These are phyloP conservation scores for Cystobasidium onofrii DNA, from an alignment of 768 basidiomycete species.

Conservation along the genomic window DNA sequence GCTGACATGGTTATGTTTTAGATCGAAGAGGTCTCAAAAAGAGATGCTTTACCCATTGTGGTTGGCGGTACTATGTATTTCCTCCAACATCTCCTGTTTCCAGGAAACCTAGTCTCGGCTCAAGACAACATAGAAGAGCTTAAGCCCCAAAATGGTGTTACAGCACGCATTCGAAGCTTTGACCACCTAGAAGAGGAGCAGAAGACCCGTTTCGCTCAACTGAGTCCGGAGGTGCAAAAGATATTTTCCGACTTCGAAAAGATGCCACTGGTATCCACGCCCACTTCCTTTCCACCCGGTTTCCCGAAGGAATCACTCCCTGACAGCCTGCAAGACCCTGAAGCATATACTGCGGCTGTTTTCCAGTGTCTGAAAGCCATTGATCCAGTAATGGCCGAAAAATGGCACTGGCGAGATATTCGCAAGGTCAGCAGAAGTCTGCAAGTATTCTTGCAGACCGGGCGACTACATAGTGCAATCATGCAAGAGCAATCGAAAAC, in stretches of 20 bases:
- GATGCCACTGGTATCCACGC: slow-evolving; percentile 36
- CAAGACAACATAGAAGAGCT: not conserved
- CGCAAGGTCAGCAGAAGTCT: slow-evolving; percentile 78
- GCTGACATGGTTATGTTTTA: slow-evolving; percentile 43
- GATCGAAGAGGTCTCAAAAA: slow-evolving; percentile 66
- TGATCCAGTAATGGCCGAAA: slow-evolving; percentile 63
- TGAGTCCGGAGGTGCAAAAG: slow-evolving; percentile 35
- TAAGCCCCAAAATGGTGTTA: not conserved
- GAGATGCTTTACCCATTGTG: slow-evolving; percentile 67
- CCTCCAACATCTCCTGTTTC: slow-evolving; percentile 91
- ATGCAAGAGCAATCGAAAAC: slow-evolving; percentile 54
- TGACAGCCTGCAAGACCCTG: slow-evolving; percentile 12
- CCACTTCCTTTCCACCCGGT: slow-evolving; percentile 30
- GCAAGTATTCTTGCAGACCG: slow-evolving; percentile 64
- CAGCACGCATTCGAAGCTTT: slow-evolving; percentile 30
- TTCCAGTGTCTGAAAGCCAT: slow-evolving; percentile 60
- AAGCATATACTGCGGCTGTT: slow-evolving; percentile 44
- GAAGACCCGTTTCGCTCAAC: slow-evolving; percentile 28
- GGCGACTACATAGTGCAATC: slow-evolving; percentile 60
- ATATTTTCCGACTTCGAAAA: slow-evolving; percentile 39
- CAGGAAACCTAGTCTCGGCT: slow-evolving; percentile 55
- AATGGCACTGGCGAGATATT: slow-evolving; percentile 96
- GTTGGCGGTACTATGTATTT: slow-evolving; percentile 97
- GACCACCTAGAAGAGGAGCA: slow-evolving; percentile 7
- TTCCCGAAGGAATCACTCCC: slow-evolving; percentile 39